These are phyloP conservation scores for Venturia asperata DNA, from an alignment of 2,329 filamentous ascomycete species.

Conservation along the genomic window DNA sequence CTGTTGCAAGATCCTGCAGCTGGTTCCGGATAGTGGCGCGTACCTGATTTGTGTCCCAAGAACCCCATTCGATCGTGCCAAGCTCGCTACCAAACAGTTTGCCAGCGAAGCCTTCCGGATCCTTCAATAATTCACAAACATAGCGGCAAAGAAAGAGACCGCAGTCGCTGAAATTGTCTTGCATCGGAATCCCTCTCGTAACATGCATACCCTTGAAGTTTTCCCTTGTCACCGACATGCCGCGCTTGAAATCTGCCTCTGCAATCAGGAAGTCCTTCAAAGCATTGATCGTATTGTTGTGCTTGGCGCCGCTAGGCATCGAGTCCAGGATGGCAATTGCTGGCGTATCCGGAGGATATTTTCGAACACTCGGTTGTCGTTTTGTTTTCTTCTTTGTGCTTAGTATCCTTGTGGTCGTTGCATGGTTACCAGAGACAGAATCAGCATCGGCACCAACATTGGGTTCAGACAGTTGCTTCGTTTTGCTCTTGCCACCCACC, in stretches of 20 bases:
- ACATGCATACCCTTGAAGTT: conserved; percentile 59
- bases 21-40: conserved; percentile 59
- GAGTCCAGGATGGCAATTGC: conserved; percentile 66
- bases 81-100: conserved; percentile 61
- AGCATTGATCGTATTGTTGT: conserved; percentile 56
- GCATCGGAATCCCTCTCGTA: conserved; percentile 61
- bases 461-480: background rate
- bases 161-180: conserved; percentile 82
- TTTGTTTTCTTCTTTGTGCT: conserved; percentile 23
- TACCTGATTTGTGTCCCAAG: conserved; percentile 49
- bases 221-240: conserved; percentile 39
- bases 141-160: conserved; percentile 83
- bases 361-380: conserved; percentile 19
- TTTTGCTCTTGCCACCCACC: background rate
- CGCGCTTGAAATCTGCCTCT: conserved; percentile 62
- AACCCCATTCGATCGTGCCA: conserved; percentile 48
- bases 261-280: conserved; percentile 70
- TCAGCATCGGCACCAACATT: background rate
- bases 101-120: conserved; percentile 63
- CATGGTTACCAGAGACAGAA: background rate
- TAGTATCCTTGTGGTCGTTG: background rate
- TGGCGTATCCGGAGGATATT: conserved; percentile 21
- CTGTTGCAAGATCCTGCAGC: conserved; percentile 54
- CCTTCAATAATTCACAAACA: conserved; percentile 68
- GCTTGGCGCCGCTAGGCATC: conserved; percentile 56